A percentile compares a stretch with the other conserved stretches of the same genome.
Conservation (phyloP, 2,329 filamentous ascomycete genomes). For the Shiraia sp. region DNA sequence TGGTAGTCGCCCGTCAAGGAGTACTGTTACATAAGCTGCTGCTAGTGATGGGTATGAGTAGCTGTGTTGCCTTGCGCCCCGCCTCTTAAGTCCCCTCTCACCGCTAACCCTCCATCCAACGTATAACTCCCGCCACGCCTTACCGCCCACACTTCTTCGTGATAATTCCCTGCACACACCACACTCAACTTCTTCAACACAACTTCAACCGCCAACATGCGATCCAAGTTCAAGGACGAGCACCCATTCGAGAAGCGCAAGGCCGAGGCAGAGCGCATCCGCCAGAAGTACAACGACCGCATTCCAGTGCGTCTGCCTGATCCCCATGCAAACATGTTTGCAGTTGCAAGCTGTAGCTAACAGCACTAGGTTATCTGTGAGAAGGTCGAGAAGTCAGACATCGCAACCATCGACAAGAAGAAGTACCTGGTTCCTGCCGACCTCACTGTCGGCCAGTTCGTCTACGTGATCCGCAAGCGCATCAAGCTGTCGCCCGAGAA, state of each 20-base stretch:
- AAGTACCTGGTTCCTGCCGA: conserved; percentile 98
- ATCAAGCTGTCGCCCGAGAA: conserved; percentile 99
- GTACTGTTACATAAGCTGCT: conserved; percentile 11
- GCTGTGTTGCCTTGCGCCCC: conserved; percentile 28
- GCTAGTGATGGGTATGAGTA: conserved; percentile 7
- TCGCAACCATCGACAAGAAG: conserved; percentile 99
- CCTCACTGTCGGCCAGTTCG: conserved; percentile 97
- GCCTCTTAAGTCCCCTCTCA: conserved; percentile 36
- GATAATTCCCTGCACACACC: conserved; percentile 7
- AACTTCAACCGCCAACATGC: conserved; percentile 62
- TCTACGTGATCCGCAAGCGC: conserved; percentile 99
- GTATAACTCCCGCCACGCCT: conserved; percentile 29
- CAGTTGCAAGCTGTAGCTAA: conserved; percentile 21
- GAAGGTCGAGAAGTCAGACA: conserved; percentile 99
- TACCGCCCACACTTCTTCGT: conserved; percentile 12
- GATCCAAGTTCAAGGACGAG: conserved; percentile 99
- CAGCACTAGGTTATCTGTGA: conserved; percentile 88
- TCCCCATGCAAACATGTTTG: conserved; percentile 2
- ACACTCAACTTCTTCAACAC: conserved; percentile 15
- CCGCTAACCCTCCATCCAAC: conserved; percentile 32
- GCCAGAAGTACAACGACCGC: conserved; percentile 97
- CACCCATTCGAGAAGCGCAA: conserved; percentile 99
- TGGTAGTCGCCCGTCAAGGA: too few relatives aligned
- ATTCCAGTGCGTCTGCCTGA: conserved; percentile 77
- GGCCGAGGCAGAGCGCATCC: conserved; percentile 98